A percentile compares a stretch with the other conserved stretches of the same genome.
phyloP scores from a whole-genome alignment of 345 rosid species.

The Gossypium stocksii region DNA sequence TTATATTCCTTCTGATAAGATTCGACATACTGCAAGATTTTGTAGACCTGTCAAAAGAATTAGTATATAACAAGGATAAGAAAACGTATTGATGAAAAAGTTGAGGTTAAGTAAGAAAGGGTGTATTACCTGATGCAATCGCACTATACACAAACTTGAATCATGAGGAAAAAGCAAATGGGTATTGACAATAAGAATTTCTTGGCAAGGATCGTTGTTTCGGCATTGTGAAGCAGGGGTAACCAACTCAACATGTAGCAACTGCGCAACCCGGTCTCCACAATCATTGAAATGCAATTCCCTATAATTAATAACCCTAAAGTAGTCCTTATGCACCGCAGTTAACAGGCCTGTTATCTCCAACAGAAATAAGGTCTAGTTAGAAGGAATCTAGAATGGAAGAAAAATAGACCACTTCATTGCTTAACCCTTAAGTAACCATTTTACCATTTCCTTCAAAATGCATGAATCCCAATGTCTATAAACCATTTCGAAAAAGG shows the following conservation, averaged over 20 bases:
- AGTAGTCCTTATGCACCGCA: conserved; percentile 74
- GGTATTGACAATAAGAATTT: conserved; percentile 81
- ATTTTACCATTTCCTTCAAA: no score
- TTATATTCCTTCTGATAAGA: conserved; percentile 74
- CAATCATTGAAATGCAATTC: conserved; percentile 71
- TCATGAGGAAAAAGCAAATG: conserved; percentile 93
- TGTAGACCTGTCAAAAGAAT: conserved; percentile 59
- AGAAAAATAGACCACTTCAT: background rate
- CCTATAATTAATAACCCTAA: conserved; percentile 61
- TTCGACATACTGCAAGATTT: conserved; percentile 76
- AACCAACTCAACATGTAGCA: conserved; percentile 57
- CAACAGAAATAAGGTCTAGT: background rate
- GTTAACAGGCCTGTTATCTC: conserved; percentile 58
- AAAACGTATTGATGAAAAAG: background rate
- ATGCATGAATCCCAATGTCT: no score
- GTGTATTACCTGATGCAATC: conserved; percentile 60
- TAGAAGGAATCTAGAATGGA: background rate
- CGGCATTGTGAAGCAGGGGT: conserved; percentile 37
- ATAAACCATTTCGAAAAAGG: no score
- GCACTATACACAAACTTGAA: conserved; percentile 62
- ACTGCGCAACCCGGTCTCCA: conserved; percentile 75
- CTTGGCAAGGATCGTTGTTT: conserved; percentile 35
- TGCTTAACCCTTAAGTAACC: background rate
- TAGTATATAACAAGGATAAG: background rate
- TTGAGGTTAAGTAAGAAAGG: background rate